Base-by-base conservation (phyloP, 176 grass and related monocot species). In the Aegilops bicornis region DNA sequence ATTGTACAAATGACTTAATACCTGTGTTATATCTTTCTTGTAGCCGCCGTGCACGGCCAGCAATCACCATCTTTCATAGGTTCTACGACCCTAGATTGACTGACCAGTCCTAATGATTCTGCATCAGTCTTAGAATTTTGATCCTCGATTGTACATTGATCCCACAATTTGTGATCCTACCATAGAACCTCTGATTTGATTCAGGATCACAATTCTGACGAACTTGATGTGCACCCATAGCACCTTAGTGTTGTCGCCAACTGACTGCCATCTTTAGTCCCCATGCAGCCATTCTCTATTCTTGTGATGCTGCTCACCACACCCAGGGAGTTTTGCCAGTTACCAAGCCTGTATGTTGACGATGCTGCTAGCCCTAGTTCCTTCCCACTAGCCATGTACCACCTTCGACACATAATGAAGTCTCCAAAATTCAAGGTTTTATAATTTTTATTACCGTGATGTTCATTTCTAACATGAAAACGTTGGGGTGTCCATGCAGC, bases 401-500 rank as follows among this genome's bases (percentile, higher is more conserved):
- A 64, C 71, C 75, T 76, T 45, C 33, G 70, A 32, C 24, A 48
- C 13, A n/a, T 20, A 73, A 3, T 43, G 27, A 47, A 47, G 2
- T 31, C 70, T 48, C 82, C 24, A 74, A 73, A 64, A 76, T 50
- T 64, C 40, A 17, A 45, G 31, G 23, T 76, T 61, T 8, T 68
- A 68, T 68, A 80, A 3, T 45, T 62, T 73, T 14, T 79, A 63
- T 27, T 78, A 47, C 22, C 2, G 16, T 78, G 77, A 10, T 84
- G 23, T 72, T 43, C 62, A 37, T 48, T 52, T 88, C 39, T 9
- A 73, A n/a, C 22, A 16, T 32, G 23, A 52, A 16, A 75, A 25
- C 54, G 79, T 86, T 64, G 16, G 22, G 79, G 27, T 90, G 42
- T 82, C 50, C 36, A 64, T 78, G n/a, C 30, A 58, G 64, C 86